phyloP scores from a whole-genome alignment of 768 basidiomycete genomes.

The Boletus rex-veris region DNA sequence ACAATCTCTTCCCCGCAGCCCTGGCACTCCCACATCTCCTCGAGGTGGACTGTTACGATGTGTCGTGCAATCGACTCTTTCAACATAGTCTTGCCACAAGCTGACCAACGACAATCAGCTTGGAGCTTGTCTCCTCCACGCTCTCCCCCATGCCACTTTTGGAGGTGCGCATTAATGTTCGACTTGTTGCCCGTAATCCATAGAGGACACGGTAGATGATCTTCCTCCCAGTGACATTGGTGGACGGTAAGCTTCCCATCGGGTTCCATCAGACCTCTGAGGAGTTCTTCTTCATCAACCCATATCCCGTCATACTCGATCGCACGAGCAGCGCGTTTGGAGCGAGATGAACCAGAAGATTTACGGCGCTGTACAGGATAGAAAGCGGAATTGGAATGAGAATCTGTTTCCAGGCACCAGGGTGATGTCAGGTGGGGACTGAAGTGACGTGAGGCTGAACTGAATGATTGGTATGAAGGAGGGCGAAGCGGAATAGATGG shows the following conservation, averaged over 20 bases:
- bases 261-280: too few species aligned
- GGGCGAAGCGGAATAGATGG: neutral
- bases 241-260: too few species aligned
- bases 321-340: too few species aligned
- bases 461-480: neutral
- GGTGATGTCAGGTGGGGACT: neutral
- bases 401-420: neutral
- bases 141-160: conserved; percentile 15
- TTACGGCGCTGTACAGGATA: neutral
- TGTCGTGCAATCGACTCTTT: conserved; percentile 25
- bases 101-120: conserved; percentile 8
- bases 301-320: too few species aligned
- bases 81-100: conserved; percentile 16
- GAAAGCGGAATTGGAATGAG: neutral
- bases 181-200: too few species aligned
- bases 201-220: too few species aligned
- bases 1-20: conserved; percentile 9
- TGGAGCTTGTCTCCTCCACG: conserved; percentile 8
- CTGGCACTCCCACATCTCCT: neutral
- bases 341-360: too few species aligned
- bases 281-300: too few species aligned
- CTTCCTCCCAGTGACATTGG: too few species aligned
- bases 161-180: conserved; percentile 11
- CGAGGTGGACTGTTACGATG: conserved; percentile 14
- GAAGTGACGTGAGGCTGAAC: neutral